These are phyloP conservation scores for Phytophthora brassicae DNA, from an alignment of 352 stramenopile species.

Conservation along the genomic window DNA sequence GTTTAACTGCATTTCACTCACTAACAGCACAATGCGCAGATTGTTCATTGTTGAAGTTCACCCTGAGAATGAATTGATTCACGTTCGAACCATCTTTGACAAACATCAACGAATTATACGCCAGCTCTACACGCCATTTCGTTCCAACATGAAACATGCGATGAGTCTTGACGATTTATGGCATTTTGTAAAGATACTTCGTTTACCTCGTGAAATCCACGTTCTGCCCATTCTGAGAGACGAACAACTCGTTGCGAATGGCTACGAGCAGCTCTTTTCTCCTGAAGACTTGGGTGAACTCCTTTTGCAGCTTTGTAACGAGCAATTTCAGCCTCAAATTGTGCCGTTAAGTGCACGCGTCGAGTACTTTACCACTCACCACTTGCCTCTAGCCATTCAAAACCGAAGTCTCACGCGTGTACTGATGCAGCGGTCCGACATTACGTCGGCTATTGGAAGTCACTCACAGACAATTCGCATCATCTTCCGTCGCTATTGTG, in stretches of 20 bases:
- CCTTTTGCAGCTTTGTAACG: constrained; percentile 72
- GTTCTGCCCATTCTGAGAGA: constrained; percentile 57
- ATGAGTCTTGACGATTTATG: constrained; percentile 69
- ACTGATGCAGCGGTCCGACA: constrained; percentile 52
- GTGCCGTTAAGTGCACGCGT: constrained; percentile 55
- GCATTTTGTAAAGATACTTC: constrained; percentile 68
- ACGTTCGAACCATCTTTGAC: constrained; percentile 50
- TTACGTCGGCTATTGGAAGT: constrained; percentile 59
- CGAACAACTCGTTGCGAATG: constrained; percentile 46
- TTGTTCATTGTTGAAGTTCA: constrained; percentile 65
- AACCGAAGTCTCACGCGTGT: constrained; percentile 59
- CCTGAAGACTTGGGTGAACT: constrained; percentile 63
- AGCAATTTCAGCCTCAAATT: constrained; percentile 70
- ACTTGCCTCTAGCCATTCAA: constrained; percentile 52
- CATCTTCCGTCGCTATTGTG: constrained; percentile 77
- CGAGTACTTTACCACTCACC: constrained; percentile 54
- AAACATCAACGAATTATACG: constrained; percentile 55
- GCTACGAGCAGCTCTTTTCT: constrained; percentile 63
- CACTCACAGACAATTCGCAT: constrained; percentile 57
- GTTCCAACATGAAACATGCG: constrained; percentile 40
- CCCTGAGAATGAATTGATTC: constrained; percentile 44
- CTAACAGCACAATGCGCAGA: constrained; percentile 51
- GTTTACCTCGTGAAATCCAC: constrained; percentile 54
- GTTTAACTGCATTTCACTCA: constrained; percentile 61
- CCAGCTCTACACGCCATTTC: constrained; percentile 55